phyloP scores from a whole-genome alignment of 345 rosid genomes.

The Toxicodendron radicans region DNA sequence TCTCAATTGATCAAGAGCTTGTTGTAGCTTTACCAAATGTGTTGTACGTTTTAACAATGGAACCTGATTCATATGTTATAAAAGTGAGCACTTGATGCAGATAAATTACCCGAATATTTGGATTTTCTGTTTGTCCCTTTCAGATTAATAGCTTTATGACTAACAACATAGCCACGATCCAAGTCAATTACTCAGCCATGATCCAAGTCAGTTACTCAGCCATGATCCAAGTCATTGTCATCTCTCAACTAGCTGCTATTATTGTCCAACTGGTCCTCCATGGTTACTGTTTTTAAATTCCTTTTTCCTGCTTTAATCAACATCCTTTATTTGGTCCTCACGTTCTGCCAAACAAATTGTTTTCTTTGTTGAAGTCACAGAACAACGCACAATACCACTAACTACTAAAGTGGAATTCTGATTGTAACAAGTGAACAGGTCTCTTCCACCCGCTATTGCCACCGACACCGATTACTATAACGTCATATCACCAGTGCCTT shows the following conservation, averaged over 20 bases:
- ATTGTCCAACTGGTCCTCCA: background rate
- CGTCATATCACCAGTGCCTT: no score
- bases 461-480: background rate
- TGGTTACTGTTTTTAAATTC: background rate
- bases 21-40: no score
- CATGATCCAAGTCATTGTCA: background rate
- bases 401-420: background rate
- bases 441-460: background rate
- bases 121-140: background rate
- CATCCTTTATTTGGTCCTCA: background rate
- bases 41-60: slow-evolving; percentile 11
- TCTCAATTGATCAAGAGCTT: slow-evolving; percentile 28
- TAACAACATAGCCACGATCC: no score
- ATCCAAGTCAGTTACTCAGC: background rate
- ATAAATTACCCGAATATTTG: background rate
- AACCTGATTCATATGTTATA: slow-evolving; percentile 10
- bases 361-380: background rate
- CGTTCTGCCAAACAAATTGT: background rate
- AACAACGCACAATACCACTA: background rate
- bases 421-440: background rate
- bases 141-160: background rate
- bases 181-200: no score
- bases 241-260: background rate
- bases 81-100: background rate
- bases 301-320: background rate